Evolutionary conservation across 2,329 filamentous ascomycete species (phyloP).

Genomic region (Xylariomycetidae sp.): DNA sequence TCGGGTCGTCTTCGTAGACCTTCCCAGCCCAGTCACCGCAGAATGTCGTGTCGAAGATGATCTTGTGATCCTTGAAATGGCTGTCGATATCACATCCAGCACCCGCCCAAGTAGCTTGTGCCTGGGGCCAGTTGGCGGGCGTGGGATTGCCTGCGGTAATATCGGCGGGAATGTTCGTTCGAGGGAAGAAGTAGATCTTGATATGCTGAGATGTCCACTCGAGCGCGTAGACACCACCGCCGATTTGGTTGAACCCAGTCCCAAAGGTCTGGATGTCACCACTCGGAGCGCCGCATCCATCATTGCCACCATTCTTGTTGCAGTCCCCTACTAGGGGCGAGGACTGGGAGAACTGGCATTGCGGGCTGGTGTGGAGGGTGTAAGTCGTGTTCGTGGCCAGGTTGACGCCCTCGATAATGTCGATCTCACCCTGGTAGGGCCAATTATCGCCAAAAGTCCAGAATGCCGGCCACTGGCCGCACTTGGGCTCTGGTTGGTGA

Average conservation of each 20-base stretch:
- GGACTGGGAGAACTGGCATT: slow-evolving; percentile 46
- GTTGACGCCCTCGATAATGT: slow-evolving; percentile 76
- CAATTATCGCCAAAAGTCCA: slow-evolving; percentile 63
- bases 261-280: slow-evolving; percentile 53
- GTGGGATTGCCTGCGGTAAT: slow-evolving; percentile 54
- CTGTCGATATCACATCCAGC: slow-evolving; percentile 64
- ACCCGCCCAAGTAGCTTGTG: slow-evolving; percentile 60
- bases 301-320: slow-evolving; percentile 42
- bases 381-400: slow-evolving; percentile 51
- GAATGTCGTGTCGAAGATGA: slow-evolving; percentile 78
- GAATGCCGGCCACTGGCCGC: slow-evolving; percentile 72
- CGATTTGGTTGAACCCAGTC: slow-evolving; percentile 61
- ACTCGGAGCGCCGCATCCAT: slow-evolving; percentile 55
- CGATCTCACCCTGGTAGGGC: slow-evolving; percentile 68
- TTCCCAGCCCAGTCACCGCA: slow-evolving; percentile 82
- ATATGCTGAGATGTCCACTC: slow-evolving; percentile 72
- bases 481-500: slow-evolving; percentile 68
- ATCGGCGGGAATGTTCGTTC: slow-evolving; percentile 56
- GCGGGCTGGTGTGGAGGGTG: slow-evolving; percentile 60
- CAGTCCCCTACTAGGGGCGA: slow-evolving; percentile 48
- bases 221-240: slow-evolving; percentile 66
- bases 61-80: slow-evolving; percentile 65
- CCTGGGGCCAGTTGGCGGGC: slow-evolving; percentile 61
- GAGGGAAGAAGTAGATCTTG: slow-evolving; percentile 76
- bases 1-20: slow-evolving; percentile 53